Evolutionary conservation across 2,329 filamentous ascomycete genomes (phyloP).

Genomic region (Stemphylium beticola): DNA sequence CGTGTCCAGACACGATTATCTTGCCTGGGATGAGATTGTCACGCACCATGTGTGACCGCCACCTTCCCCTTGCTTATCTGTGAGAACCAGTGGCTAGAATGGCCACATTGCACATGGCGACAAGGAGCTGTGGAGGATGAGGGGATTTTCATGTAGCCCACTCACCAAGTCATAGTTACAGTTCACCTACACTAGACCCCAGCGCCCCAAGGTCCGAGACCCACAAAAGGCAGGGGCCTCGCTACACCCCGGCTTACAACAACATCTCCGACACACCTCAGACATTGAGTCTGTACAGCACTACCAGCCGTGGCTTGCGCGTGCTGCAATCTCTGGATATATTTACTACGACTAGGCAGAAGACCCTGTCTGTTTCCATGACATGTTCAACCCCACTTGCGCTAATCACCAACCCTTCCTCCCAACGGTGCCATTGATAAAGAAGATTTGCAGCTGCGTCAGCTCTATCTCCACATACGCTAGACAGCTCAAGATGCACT

Average conservation of each 20-base stretch:
- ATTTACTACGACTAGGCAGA: slow-evolving; percentile 29
- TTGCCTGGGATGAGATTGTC: slow-evolving; percentile 4
- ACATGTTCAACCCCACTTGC: slow-evolving; percentile 37
- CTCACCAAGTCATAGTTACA: background rate
- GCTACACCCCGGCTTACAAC: background rate
- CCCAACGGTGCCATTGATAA: slow-evolving; percentile 23
- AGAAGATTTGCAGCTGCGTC: slow-evolving; percentile 20
- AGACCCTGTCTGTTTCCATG: slow-evolving; percentile 17
- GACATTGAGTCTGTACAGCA: background rate
- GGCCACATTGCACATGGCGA: background rate
- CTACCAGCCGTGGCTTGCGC: background rate
- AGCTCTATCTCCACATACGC: slow-evolving; percentile 38
- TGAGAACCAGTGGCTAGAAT: background rate
- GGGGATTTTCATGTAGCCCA: background rate
- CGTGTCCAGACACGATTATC: slow-evolving; percentile 1
- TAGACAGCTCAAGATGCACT: slow-evolving; percentile 33
- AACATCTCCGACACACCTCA: background rate
- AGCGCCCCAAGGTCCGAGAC: background rate
- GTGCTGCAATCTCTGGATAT: slow-evolving; percentile 15
- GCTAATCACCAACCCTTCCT: slow-evolving; percentile 27
- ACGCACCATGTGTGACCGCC: slow-evolving; percentile 1
- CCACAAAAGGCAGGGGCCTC: background rate
- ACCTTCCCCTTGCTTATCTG: background rate
- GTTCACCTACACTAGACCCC: background rate
- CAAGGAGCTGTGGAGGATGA: no score